Conservation (phyloP, 768 basidiomycete species). For the Suillus subalutaceus region DNA sequence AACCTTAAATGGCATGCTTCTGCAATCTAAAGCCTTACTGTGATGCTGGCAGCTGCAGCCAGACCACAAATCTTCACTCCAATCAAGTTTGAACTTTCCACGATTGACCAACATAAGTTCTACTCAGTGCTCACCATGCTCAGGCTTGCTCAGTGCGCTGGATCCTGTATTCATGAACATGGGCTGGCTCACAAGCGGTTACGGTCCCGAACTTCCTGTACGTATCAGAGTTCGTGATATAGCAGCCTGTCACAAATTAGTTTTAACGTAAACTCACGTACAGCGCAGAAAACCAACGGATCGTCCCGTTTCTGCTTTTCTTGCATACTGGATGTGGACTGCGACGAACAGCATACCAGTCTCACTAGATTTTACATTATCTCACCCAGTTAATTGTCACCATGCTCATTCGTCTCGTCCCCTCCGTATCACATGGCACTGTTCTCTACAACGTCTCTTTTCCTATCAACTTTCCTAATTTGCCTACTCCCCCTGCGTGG, state of each 20-base stretch:
- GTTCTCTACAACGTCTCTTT: constrained; percentile 65
- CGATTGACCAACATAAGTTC: not conserved
- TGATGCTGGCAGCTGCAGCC: too few relatives aligned
- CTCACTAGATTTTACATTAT: constrained; percentile 29
- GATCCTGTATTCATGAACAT: not conserved
- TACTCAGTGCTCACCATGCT: not conserved
- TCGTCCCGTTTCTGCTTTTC: constrained; percentile 15
- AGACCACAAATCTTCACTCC: not conserved
- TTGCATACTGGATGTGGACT: constrained; percentile 35
- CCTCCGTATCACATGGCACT: constrained; percentile 47
- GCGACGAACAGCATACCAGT: constrained; percentile 15
- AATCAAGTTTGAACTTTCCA: not conserved
- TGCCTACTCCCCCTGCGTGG: constrained; percentile 53
- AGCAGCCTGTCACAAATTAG: not conserved
- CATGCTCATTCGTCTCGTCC: constrained; percentile 64
- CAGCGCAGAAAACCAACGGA: constrained; percentile 31
- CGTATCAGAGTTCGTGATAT: constrained; percentile 6
- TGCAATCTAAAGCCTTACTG: not conserved
- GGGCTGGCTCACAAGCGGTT: not conserved
- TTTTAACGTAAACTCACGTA: constrained; percentile 36
- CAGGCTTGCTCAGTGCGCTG: not conserved
- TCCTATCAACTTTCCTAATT: constrained; percentile 39
- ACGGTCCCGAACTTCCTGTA: constrained; percentile 6
- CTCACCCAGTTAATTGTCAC: constrained; percentile 26
- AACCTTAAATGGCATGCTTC: not conserved